phyloP scores from a whole-genome alignment of 306 rosid genomes.

The Sophora flavescens region DNA sequence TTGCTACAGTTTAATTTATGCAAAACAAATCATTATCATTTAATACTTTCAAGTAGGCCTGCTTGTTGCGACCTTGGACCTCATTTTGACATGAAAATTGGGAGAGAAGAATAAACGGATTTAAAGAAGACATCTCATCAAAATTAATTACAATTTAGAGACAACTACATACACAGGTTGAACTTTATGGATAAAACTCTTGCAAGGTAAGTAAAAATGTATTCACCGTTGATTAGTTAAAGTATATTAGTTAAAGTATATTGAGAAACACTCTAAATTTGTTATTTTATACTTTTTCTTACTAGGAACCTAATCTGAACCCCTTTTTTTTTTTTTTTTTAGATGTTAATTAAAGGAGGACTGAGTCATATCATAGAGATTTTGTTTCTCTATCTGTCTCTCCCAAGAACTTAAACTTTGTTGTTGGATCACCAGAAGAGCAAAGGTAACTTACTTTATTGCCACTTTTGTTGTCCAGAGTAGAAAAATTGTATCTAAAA shows the following conservation, averaged over 20 bases:
- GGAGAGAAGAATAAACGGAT: background rate
- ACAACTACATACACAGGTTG: too few species aligned
- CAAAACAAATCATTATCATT: background rate
- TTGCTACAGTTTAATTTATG: too few species aligned
- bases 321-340: background rate
- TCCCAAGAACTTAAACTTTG: background rate
- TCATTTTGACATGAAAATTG: background rate
- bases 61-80: background rate
- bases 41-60: background rate
- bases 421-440: background rate
- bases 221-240: too few species aligned
- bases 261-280: too few species aligned
- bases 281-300: too few species aligned
- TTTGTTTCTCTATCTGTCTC: background rate
- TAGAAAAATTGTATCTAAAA: conserved; percentile 12
- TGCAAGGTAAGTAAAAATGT: too few species aligned
- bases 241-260: too few species aligned
- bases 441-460: background rate
- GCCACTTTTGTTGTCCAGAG: background rate
- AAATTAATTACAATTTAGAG: background rate
- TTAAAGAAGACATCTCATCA: background rate
- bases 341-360: background rate
- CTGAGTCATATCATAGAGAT: background rate
- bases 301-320: background rate
- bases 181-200: too few species aligned